Evolutionary conservation across 1,284 basidiomycete genomes (phyloP), one percentile per base, ranked within the genome.

Genomic region (Trametes polyzona): DNA sequence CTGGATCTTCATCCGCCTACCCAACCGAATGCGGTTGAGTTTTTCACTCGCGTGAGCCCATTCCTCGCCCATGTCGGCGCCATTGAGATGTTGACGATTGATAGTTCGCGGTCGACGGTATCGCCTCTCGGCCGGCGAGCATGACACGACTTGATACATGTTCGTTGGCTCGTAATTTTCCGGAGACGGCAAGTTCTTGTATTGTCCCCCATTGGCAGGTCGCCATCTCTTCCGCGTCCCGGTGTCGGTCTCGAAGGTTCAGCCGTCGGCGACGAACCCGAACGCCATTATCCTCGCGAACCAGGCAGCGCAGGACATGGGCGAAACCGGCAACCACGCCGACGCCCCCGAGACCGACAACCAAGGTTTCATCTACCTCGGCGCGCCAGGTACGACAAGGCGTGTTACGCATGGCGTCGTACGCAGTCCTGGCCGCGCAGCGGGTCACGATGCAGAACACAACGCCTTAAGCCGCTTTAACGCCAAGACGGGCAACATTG

Each of bases 211-310:
- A 0, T 52, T 71, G 3, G 59, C 66, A 8, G 67, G 66, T 42
- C 67, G 68, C 2, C 64, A 65, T n/a, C 44, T 69, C n/a, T 72
- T 66, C 53, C 65, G 68, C 14, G 55, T 71, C 10, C 68, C 68
- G 16, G 69, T 69, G 2, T 64, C 67, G 14, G 58, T 63, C 6
- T 61, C 71, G 32, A 65, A 64, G 40, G 61, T 62, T 8, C 50
- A 61, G 32, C 65, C 65, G 11, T 53, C 55, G 12, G 26, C 60
- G 9, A 52, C 59, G 2, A 66, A 68, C 40, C 66, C 69, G 27
- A 56, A 42, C 50, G 69, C 52, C 33, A 59, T 19, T 23, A 55
- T 60, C 33, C 60, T 52, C 44, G 65, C 58, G 52, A 61, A 55
- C 57, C 65, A 44, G 55, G 67, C 55, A 41, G 65, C 58, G 47